A percentile compares a stretch with the other conserved stretches of the same genome.
Evolutionary conservation across 2,329 filamentous ascomycete species (phyloP).

Genomic region (Venturiaceae sp.): DNA sequence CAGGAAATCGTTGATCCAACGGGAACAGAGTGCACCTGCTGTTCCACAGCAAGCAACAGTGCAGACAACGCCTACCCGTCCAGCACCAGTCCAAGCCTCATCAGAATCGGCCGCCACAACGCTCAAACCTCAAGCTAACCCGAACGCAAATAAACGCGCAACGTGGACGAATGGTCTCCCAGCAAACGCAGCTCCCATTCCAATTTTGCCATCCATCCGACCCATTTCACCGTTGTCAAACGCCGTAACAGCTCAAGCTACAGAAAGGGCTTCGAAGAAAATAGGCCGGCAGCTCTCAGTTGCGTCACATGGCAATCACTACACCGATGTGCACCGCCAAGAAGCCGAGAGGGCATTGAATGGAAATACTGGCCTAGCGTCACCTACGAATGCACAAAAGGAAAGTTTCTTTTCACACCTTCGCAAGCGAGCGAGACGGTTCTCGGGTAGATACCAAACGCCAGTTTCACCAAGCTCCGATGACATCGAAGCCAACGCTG

Average conservation of each 20-base stretch:
- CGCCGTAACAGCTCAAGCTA: constrained; percentile 64
- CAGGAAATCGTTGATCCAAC: constrained; percentile 81
- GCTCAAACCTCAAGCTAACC: constrained; percentile 39
- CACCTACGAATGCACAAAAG: constrained; percentile 70
- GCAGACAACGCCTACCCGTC: constrained; percentile 24
- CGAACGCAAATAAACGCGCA: constrained; percentile 65
- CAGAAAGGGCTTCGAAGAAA: constrained; percentile 72
- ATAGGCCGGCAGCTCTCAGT: constrained; percentile 90
- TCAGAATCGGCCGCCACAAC: neutral
- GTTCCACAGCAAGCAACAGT: constrained; percentile 34
- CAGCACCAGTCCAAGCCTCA: constrained; percentile 30
- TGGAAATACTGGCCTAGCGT: constrained; percentile 65
- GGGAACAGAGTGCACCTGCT: constrained; percentile 60
- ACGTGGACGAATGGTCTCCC: constrained; percentile 81
- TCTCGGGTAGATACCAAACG: constrained; percentile 83
- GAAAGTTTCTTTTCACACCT: constrained; percentile 98
- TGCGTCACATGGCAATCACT: constrained; percentile 86
- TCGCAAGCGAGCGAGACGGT: constrained; percentile 80
- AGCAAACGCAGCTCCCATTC: constrained; percentile 78
- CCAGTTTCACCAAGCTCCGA: constrained; percentile 71
- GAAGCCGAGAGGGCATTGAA: constrained; percentile 87
- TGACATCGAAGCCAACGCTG: constrained; percentile 86
- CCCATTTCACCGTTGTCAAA: constrained; percentile 96
- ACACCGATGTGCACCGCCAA: constrained; percentile 78
- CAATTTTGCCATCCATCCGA: constrained; percentile 86